Evolutionary conservation across 2,329 filamentous ascomycete genomes (phyloP), one percentile per base, ranked within the genome.

Genomic region (Penicillium sp.): DNA sequence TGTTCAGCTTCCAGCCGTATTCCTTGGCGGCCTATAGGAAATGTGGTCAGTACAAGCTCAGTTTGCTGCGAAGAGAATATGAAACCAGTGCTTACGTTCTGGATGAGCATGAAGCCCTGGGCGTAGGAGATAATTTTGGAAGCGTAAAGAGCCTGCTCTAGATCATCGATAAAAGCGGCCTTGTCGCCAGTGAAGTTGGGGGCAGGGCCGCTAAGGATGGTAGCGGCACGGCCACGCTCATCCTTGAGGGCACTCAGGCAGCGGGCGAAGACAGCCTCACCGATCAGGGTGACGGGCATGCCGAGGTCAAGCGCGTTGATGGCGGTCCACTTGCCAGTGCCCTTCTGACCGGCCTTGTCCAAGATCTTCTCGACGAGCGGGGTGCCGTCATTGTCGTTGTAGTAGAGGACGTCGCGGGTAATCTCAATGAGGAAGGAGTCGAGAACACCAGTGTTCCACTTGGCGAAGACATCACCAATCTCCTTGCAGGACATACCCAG

Each of bases 61-160:
- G 14, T n/a, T 18, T 19, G 33, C 7, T 18, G 15, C 4, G 25
- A 3, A 16, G 16, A 35, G 16, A 70, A 34, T 21, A 8, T 8
- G 23, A 2, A 26, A 21, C n/a, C n/a, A n/a, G n/a, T 18, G 15
- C 82, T 72, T 73, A 90, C 88, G 75, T 94, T 86, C 77, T 97
- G 91, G 81, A 98, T 97, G 65, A 98, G 81, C 91, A 97, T 97
- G 82, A 98, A 98, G 68, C 93, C 93, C 77, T 98, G 93, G 54
- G 93, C 89, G 70, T 98, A 98, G 14, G 93, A 98, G 74, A 98
- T 96, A 69, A 98, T 98, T 86, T 98, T 98, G 65, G 91, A 97
- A 56, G 93, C 93, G 68, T 98, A 98, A 48, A 98, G 83, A 57
- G 91, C 93, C 79, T 98, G 93, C 80, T 98, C 93, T 36, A 98